A percentile compares a stretch with the other conserved stretches of the same genome.
phyloP scores from a whole-genome alignment of 306 rosid genomes.

The Rosa persica region DNA sequence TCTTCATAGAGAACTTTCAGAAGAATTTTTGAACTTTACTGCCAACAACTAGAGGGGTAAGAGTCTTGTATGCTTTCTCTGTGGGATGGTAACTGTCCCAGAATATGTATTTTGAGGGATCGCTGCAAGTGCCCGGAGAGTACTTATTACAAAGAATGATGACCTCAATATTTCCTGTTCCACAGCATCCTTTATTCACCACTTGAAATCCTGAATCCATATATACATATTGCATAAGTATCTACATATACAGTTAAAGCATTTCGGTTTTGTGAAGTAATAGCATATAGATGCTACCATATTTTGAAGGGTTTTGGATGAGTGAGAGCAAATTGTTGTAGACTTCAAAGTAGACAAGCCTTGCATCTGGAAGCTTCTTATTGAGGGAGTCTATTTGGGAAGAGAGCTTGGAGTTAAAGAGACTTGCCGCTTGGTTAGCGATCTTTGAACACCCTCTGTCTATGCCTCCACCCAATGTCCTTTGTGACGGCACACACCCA shows the following conservation, averaged over 20 bases:
- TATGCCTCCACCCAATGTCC: conserved; percentile 49
- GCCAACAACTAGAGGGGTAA: conserved; percentile 22
- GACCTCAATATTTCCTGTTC: conserved; percentile 63
- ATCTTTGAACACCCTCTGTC: conserved; percentile 41
- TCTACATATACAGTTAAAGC: too few relatives aligned
- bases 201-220: conserved; percentile 56
- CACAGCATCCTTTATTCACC: conserved; percentile 60
- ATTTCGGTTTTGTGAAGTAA: not conserved
- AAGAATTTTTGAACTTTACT: conserved; percentile 43
- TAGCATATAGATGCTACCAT: conserved; percentile 32
- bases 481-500: conserved; percentile 72
- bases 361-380: conserved; percentile 40
- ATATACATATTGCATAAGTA: not conserved
- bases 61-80: conserved; percentile 32
- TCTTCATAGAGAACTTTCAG: conserved; percentile 11
- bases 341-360: conserved; percentile 56
- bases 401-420: conserved; percentile 60
- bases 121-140: conserved; percentile 27
- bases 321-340: conserved; percentile 36
- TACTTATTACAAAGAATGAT: conserved; percentile 42
- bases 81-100: conserved; percentile 77
- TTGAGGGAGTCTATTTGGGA: conserved; percentile 31
- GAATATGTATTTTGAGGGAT: conserved; percentile 47
- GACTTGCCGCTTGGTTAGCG: conserved; percentile 47
- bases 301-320: conserved; percentile 42